These are phyloP conservation scores for Comarum palustre DNA, from an alignment of 306 rosid genomes.

Conservation along the genomic window DNA sequence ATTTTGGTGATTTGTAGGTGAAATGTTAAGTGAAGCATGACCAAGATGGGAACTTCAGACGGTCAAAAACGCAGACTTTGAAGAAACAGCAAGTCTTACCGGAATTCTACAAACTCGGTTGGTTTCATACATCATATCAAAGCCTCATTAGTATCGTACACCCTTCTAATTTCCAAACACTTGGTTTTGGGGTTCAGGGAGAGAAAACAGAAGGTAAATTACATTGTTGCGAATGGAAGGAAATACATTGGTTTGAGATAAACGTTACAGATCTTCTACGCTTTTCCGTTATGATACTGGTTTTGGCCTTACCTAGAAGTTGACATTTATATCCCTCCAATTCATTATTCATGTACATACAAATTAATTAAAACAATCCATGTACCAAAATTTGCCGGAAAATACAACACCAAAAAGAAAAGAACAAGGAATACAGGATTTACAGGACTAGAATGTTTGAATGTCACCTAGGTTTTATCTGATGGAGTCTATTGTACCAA, in stretches of 20 bases:
- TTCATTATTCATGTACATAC: neutral
- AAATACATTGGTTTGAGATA: conserved; percentile 7
- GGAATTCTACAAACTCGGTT: conserved; percentile 13
- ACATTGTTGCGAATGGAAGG: neutral
- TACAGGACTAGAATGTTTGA: neutral
- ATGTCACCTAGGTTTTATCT: conserved; percentile 24
- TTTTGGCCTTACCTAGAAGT: conserved; percentile 5
- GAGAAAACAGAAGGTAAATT: neutral
- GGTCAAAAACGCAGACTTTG: neutral
- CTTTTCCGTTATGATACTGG: neutral
- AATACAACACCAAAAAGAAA: conserved; percentile 3
- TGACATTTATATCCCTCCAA: neutral
- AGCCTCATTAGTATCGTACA: neutral
- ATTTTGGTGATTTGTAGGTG: neutral
- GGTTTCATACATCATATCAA: neutral
- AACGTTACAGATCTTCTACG: neutral
- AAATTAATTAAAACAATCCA: neutral
- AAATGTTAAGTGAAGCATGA: neutral
- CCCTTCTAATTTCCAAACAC: conserved; percentile 18
- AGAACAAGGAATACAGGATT: neutral
- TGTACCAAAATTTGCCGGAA: neutral
- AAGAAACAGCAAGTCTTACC: neutral
- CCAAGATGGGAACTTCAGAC: neutral
- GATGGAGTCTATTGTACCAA: conserved; percentile 75
- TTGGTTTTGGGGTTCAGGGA: neutral